Conservation (phyloP, 2,329 filamentous ascomycete genomes). For the Aurifilum marmelostoma region DNA sequence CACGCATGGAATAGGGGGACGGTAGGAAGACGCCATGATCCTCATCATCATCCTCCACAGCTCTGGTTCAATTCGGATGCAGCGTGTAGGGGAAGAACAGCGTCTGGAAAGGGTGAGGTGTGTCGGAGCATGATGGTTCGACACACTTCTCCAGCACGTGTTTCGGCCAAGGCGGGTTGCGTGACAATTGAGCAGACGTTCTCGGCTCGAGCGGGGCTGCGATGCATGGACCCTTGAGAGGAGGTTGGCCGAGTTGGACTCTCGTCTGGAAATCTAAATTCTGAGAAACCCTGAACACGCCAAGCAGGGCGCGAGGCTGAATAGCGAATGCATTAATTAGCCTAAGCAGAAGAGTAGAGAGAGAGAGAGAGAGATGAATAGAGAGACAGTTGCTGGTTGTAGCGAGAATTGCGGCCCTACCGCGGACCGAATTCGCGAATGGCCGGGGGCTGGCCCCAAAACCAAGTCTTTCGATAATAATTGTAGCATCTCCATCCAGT, state of each 20-base stretch:
- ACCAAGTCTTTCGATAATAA: not conserved
- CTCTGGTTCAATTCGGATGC: not conserved
- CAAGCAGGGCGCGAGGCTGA: slow-evolving; percentile 23
- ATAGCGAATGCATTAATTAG: not conserved
- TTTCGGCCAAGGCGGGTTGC: slow-evolving; percentile 25
- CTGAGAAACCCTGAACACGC: slow-evolving; percentile 19
- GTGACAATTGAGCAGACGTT: slow-evolving; percentile 20
- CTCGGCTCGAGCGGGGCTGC: slow-evolving; percentile 18
- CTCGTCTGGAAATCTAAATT: not conserved
- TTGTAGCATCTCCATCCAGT: too few species aligned
- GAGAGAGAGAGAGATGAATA: not conserved
- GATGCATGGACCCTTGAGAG: slow-evolving; percentile 7
- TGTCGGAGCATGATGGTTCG: slow-evolving; percentile 23
- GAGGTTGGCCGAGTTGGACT: slow-evolving; percentile 2
- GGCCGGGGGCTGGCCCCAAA: not conserved
- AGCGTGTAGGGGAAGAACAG: not conserved
- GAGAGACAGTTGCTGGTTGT: slow-evolving; percentile 17
- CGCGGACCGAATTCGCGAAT: slow-evolving; percentile 21
- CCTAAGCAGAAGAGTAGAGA: not conserved
- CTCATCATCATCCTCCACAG: not conserved
- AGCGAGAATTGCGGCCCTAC: slow-evolving; percentile 28
- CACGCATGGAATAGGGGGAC: not conserved
- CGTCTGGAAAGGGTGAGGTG: slow-evolving; percentile 15
- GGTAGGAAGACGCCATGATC: not conserved
- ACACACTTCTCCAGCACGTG: slow-evolving; percentile 24